Base-by-base conservation (phyloP, 2,329 filamentous ascomycete species). In the Dendryphion nanum region DNA sequence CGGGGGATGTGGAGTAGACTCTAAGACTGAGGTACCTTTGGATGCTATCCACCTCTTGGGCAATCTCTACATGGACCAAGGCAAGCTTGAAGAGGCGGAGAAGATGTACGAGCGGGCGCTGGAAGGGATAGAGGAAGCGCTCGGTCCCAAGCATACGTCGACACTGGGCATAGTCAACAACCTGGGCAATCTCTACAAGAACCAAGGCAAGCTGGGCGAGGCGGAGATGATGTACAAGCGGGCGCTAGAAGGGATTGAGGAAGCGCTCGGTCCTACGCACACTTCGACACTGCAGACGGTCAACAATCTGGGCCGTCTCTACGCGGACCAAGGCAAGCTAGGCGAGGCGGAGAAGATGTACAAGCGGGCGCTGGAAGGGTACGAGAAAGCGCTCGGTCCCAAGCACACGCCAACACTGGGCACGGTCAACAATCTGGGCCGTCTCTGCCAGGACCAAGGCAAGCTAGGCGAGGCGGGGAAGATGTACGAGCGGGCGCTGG, bases 181-280 rank as follows among this genome's bases (percentile, higher is more conserved):
- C 18, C 34, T 48, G 13, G 41, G 44, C 10, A 16, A 21, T 26
- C 28, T 49, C 20, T 49, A 38, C 30, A 10, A 89, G 5, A 94
- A 95, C 55, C 74, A 96, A 1, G 86, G 87, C 34, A 89, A 86
- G 66, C 74, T 96, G 12, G 84, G 89, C 53, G 91, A 35, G 26
- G 38, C 38, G 19, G 38, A 40, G 33, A 18, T 30, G 33, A 37
- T 41, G 37, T 40, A 48, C 35, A 12, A n/a, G 24, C 40, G 38
- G 28, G 45, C 43, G 34, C 45, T 48, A 20, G 36, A 48, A 48
- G 35, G 46, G 14, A 28, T 7, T 24, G n/a, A 46, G 45, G 35
- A 48, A 33, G 45, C 29, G 37, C 31, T 20, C 7, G 42, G 42
- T 26, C 40, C 21, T 28, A 28, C 21, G 14, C 21, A 54, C 47